Evolutionary conservation across 345 rosid genomes (phyloP), one percentile per base, ranked within the genome.

Genomic region (Psidium friedrichsthalianum): DNA sequence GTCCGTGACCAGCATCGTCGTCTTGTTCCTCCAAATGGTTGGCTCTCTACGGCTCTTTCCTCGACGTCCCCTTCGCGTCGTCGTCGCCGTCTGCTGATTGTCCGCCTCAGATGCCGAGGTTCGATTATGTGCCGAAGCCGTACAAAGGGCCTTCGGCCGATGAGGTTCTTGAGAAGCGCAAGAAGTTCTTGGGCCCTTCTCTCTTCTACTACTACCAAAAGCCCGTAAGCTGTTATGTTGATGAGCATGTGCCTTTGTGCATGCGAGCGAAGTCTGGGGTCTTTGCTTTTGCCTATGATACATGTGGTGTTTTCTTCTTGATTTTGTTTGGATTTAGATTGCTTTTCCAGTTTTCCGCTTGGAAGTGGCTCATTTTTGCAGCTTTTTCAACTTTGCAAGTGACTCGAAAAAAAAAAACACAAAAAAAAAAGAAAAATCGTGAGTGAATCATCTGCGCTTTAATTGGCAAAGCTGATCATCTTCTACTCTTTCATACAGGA

Each of bases 141-240:
- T 94, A 96, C 88, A 88, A 44, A 8, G 99, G 99, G 44, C 97
- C 98, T 6, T 86, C 85, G 22, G 95, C 91, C 16, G 98, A 95
- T 57, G 94, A 95, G 87, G 89, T 95, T 82, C 88, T 94, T 64
- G 88, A 87, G 83, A 97, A 96, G 90, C 93, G 99, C 85, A 95
- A 96, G 93, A 90, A 86, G 89, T 97, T 92, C 84, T 88, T 96
- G 86, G 98, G 96, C 21, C 98, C 99, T 49, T 97, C 99, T 85
- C 96, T 96, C 78, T 96, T 95, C 90, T 86, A 97, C 85, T 96
- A 86, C 88, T 97, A 96, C 87, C 94, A 94, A 80, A 97, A 96
- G 82, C 99, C 99, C 25, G 99, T 97, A 80, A 85, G 94, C 90
- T 22, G 51, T 61, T 16, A 6, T 7, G 44, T 51, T 84, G 20